Base-by-base conservation (phyloP, 306 rosid species). In the Cicer arietinum region DNA sequence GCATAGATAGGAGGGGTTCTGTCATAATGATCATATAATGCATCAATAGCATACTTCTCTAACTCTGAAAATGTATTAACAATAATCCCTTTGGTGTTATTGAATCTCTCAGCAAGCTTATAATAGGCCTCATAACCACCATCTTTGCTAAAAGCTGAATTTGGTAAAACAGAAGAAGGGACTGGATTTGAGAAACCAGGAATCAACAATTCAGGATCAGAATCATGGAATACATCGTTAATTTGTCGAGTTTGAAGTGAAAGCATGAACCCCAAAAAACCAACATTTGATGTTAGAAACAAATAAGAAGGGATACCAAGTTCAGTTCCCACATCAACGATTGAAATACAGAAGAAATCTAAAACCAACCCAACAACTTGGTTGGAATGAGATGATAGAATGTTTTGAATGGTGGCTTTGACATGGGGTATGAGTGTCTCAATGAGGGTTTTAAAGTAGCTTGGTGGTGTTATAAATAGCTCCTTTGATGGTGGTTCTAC, bases 81-180 rank as follows among this genome's bases (percentile, higher is more conserved):
- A 70, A 90, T 71, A 6, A 90, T 85, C n/a, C 96, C 90, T 58
- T 82, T 82, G 18, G 86, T 75, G 2, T 88, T 82, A 68, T 74
- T 60, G 62, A 85, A 74, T 73, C 87, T 82, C 61, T 78, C 61
- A 85, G 81, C 84, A 14, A 82, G 20, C 72, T 85, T 81, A 37
- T 82, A 13, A 47, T 35, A 86, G 3, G 83, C 59, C 17, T 64
- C 5, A 79, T 85, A 85, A 68, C 89, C 16, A 14, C 16, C 92
- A 45, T 88, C 82, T 66, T 64, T 71, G 37, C 22, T 70, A 59
- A 11, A 81, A 65, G 13, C 30, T 10, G 76, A 30, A 71, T 47
- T 18, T 8, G 92, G 91, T 18, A 88, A 65, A 75, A 85, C 89
- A 5, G 47, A 48, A 6, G 65, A 8, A 41, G 92, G 87, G 50